Evolutionary conservation across 2,329 filamentous ascomycete species (phyloP), one percentile per base, ranked within the genome.

Genomic region (Amesomyces nigricolor): DNA sequence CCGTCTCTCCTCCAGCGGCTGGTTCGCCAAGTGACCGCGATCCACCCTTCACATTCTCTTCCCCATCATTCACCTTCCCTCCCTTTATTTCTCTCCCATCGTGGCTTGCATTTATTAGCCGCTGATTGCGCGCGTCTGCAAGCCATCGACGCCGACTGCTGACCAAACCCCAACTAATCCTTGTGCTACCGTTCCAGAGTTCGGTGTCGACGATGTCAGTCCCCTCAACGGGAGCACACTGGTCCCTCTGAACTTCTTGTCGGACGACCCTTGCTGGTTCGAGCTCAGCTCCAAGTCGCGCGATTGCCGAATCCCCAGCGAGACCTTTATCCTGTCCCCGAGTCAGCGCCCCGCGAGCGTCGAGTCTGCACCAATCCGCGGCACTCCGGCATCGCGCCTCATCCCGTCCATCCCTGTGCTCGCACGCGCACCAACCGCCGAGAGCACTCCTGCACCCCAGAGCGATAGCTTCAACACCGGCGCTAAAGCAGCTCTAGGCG

Each of bases 221-320:
- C 56, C 58, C 11, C 57, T 53, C 49, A 59, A 62, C 57, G 62
- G 55, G 38, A 65, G 56, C 49, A 53, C 53, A 19, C 46, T 56
- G 32, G 53, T 65, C 39, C 47, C 51, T 14, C 42, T 65, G 29
- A 58, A 57, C 50, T 63, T 66, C 49, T 42, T 37, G 5, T 63
- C 63, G 10, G 43, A 58, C 50, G 58, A 59, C 14, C 61, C 61
- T 16, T 66, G 65, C 55, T 67, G 63, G 63, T 63, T 67, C 53
- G 53, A 62, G 13, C 61, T 65, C 47, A 37, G 38, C 16, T 55
- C 53, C 37, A 44, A 51, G 38, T 32, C 57, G 6, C 47, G 56
- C 30, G 59, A 57, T 26, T 66, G 64, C 51, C 57, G 58, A 49
- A 59, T 46, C 43, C 46, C 47, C 47, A 64, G 62, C 42, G 48